Evolutionary conservation across 495 filamentous ascomycete species (phyloP).

Genomic region (Aspergillus affinis): DNA sequence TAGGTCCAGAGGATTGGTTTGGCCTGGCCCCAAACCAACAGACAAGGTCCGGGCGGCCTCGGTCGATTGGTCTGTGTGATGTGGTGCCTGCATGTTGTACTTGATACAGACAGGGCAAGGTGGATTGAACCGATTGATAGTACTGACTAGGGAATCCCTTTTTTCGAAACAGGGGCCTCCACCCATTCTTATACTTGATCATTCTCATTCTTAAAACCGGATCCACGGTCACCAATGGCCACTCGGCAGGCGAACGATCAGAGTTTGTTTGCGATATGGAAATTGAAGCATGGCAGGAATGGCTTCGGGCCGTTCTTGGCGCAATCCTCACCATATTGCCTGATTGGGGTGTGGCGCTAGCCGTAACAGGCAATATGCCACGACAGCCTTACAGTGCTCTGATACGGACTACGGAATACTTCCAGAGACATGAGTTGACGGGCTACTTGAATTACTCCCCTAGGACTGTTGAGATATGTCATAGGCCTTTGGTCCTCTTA

Average conservation of each 20-base stretch:
- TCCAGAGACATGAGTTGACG: background rate
- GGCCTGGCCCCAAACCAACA: conserved; percentile 20
- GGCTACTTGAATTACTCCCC: too few relatives aligned
- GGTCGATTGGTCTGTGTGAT: conserved; percentile 11
- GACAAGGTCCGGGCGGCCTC: conserved; percentile 28
- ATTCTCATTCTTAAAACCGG: background rate
- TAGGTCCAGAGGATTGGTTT: conserved; percentile 45
- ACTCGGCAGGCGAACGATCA: background rate
- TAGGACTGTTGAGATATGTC: too few relatives aligned
- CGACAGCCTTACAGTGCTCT: conserved; percentile 15
- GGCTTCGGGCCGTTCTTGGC: background rate
- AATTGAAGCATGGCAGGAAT: conserved; percentile 6
- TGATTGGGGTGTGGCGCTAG: conserved; percentile 22
- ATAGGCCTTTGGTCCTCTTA: too few relatives aligned
- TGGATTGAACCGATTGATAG: conserved; percentile 1
- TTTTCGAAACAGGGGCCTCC: background rate
- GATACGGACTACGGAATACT: background rate
- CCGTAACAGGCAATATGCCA: conserved; percentile 29
- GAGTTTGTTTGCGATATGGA: background rate
- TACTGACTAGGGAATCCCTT: background rate
- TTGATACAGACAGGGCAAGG: conserved; percentile 3
- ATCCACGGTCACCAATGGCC: background rate
- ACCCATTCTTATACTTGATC: conserved; percentile 15
- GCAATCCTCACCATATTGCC: conserved; percentile 18
- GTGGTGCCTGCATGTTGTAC: conserved; percentile 25